These are phyloP conservation scores for Triticum dicoccoides DNA, from an alignment of 176 grass and related monocot genomes.

Conservation along the genomic window DNA sequence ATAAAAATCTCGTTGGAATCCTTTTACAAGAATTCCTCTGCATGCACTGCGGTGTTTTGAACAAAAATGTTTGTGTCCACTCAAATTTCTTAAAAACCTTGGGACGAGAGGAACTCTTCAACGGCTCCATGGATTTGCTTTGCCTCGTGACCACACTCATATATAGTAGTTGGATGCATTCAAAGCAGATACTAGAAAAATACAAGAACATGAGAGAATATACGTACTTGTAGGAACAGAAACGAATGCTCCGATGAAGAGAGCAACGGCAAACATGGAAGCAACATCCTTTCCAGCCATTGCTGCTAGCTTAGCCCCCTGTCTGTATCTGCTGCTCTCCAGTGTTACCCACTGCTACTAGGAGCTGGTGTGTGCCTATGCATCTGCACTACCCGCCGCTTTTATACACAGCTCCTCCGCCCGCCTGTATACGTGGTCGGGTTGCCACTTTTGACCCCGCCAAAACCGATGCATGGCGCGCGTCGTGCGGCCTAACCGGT, in stretches of 20 bases:
- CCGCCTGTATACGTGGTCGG: not conserved
- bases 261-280: conserved; percentile 24
- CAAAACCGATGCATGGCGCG: not conserved
- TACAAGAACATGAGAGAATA: not conserved
- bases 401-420: conserved; percentile 22
- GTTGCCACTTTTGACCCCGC: not conserved
- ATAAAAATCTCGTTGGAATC: too few relatives aligned
- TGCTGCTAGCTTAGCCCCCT: not conserved
- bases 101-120: too few relatives aligned
- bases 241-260: conserved; percentile 40
- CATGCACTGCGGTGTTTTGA: too few relatives aligned
- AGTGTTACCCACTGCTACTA: too few relatives aligned
- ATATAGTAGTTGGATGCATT: not conserved
- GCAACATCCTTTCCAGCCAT: conserved; percentile 11
- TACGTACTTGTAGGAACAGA: conserved; percentile 43
- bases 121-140: too few relatives aligned
- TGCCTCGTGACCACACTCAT: too few relatives aligned
- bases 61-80: too few relatives aligned
- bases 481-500: too few relatives aligned
- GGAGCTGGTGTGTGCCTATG: not conserved
- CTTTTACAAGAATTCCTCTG: too few relatives aligned
- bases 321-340: too few relatives aligned
- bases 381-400: not conserved
- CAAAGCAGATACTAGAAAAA: not conserved
- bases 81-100: too few relatives aligned